Conservation (phyloP, 2,329 filamentous ascomycete genomes). For the Arthroderma sp. region DNA sequence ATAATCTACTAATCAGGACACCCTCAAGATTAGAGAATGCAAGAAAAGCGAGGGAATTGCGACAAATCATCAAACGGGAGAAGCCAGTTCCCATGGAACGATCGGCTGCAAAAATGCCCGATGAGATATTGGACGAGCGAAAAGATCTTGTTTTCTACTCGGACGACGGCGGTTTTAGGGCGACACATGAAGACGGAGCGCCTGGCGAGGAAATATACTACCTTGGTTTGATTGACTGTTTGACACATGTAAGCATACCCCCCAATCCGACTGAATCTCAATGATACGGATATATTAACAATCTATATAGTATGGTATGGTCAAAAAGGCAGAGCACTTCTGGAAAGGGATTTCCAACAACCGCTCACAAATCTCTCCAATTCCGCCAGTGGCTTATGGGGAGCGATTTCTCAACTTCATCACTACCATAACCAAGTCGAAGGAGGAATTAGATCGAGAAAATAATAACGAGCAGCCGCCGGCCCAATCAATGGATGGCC, state of each 20-base stretch:
- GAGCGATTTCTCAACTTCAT: slow-evolving; percentile 92
- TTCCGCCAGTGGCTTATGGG: slow-evolving; percentile 80
- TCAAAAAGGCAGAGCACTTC: slow-evolving; percentile 93
- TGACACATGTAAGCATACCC: slow-evolving; percentile 68
- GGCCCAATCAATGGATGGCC: slow-evolving; percentile 14
- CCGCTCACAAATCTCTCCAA: slow-evolving; percentile 77
- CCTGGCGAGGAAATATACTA: slow-evolving; percentile 93
- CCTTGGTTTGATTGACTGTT: slow-evolving; percentile 92
- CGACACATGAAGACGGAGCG: slow-evolving; percentile 78
- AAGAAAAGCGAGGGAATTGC: slow-evolving; percentile 76
- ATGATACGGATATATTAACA: not conserved
- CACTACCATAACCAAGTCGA: slow-evolving; percentile 75
- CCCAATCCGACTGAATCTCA: not conserved
- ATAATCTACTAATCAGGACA: slow-evolving; percentile 64
- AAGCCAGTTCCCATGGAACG: slow-evolving; percentile 87
- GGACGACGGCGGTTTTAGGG: slow-evolving; percentile 84
- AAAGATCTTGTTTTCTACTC: slow-evolving; percentile 77
- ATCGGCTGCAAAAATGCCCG: slow-evolving; percentile 72
- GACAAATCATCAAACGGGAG: slow-evolving; percentile 85
- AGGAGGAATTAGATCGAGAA: slow-evolving; percentile 60
- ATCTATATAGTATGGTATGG: slow-evolving; percentile 60
- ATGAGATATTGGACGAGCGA: slow-evolving; percentile 66
- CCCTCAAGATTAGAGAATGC: slow-evolving; percentile 88
- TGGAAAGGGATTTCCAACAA: slow-evolving; percentile 86
- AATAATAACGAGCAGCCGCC: slow-evolving; percentile 15